Percentiles rank a stretch among this genome's conserved stretches.
phyloP scores from a whole-genome alignment of 441 rosid species.

The Bocquillonia castaneifolia region DNA sequence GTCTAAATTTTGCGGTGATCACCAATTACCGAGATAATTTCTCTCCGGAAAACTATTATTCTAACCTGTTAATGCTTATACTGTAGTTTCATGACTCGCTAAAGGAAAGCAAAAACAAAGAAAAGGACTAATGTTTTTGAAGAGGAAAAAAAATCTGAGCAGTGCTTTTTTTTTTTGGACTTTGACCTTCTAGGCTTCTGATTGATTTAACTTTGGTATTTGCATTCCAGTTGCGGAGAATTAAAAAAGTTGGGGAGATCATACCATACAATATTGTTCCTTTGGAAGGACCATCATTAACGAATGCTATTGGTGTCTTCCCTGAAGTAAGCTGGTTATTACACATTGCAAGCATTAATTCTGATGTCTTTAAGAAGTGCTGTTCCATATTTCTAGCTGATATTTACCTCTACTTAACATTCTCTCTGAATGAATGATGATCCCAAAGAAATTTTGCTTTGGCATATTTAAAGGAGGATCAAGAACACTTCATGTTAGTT shows the following conservation, averaged over 20 bases:
- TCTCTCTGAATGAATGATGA: neutral
- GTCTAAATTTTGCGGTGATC: neutral
- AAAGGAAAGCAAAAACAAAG: neutral
- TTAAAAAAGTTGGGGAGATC: conserved; percentile 74
- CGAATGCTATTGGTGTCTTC: conserved; percentile 81
- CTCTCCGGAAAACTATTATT: neutral
- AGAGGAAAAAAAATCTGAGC: neutral
- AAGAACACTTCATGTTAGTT: neutral
- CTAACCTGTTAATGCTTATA: neutral
- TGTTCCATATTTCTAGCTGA: neutral
- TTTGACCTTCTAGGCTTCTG: conserved; percentile 1
- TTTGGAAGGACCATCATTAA: conserved; percentile 75
- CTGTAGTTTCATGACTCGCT: neutral
- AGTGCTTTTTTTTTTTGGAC: neutral
- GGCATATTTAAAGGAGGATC: conserved; percentile 4
- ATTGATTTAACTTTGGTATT: conserved; percentile 15
- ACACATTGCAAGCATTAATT: conserved; percentile 7
- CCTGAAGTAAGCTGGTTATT: conserved; percentile 72
- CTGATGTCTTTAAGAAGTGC: neutral
- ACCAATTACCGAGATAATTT: neutral
- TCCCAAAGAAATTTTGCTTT: neutral
- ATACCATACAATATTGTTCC: conserved; percentile 90
- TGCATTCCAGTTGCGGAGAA: conserved; percentile 61
- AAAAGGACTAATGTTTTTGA: neutral
- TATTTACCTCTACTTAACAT: conserved; percentile 1